phyloP scores from a whole-genome alignment of 768 basidiomycete genomes.

The Podaxis sp. region DNA sequence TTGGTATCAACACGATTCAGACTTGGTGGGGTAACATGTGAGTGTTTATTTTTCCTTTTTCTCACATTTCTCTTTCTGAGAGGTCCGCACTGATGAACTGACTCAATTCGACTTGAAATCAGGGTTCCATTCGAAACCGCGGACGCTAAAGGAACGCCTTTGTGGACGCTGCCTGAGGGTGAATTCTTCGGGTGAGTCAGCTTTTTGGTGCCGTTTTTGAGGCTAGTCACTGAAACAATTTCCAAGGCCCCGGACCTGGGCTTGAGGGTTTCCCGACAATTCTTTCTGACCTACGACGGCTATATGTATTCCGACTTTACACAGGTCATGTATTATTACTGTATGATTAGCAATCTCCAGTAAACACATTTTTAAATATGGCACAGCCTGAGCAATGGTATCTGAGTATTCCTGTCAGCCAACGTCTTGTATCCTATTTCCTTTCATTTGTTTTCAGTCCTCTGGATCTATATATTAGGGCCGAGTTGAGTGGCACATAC shows the following conservation, averaged over 20 bases:
- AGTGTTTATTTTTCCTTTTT: slow-evolving; percentile 19
- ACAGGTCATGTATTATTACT: neutral
- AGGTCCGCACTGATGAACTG: neutral
- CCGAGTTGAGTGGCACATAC: too few species aligned
- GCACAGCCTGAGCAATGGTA: neutral
- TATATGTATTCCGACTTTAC: neutral
- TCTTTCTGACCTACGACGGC: neutral
- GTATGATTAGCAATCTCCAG: neutral
- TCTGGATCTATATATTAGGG: too few species aligned
- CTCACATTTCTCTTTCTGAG: neutral
- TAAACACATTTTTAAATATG: neutral
- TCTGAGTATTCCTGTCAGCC: too few species aligned
- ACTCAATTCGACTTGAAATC: neutral
- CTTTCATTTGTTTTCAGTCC: too few species aligned
- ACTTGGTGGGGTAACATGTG: slow-evolving; percentile 74
- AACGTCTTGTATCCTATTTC: too few species aligned
- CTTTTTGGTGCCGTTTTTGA: neutral
- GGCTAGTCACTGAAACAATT: neutral
- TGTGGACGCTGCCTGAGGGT: slow-evolving; percentile 27
- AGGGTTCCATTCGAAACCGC: slow-evolving; percentile 38
- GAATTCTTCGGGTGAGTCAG: slow-evolving; percentile 21
- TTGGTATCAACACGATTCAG: slow-evolving; percentile 52
- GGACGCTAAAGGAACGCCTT: slow-evolving; percentile 36
- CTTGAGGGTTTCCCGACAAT: neutral
- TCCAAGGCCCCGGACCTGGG: slow-evolving; percentile 22